Percentiles rank a stretch among this genome's conserved stretches.
phyloP scores from a whole-genome alignment of 768 basidiomycete species.

The Tricholoma furcatifolium region DNA sequence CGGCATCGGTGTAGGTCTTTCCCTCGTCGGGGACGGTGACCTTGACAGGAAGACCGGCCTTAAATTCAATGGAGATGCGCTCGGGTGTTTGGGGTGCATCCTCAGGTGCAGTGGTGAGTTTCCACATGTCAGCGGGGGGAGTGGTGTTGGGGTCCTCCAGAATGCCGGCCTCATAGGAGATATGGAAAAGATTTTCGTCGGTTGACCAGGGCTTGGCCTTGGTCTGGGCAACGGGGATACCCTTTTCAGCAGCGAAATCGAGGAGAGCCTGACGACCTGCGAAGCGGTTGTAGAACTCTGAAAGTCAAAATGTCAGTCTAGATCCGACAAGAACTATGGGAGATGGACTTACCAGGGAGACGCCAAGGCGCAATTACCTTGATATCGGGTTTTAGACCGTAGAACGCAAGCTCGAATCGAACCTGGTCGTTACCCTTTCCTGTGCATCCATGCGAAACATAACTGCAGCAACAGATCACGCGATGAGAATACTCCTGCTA shows the following conservation, averaged over 20 bases:
- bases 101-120: conserved; percentile 84
- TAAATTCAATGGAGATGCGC: conserved; percentile 82
- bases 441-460: conserved; percentile 97
- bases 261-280: conserved; percentile 93
- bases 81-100: conserved; percentile 79
- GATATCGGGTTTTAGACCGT: conserved; percentile 97
- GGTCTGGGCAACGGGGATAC: conserved; percentile 94
- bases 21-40: conserved; percentile 56
- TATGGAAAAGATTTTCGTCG: conserved; percentile 99
- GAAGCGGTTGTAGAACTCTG: conserved; percentile 97
- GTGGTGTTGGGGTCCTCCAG: conserved; percentile 95
- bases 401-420: conserved; percentile 98
- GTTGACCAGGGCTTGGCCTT: conserved; percentile 98
- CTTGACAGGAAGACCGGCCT: conserved; percentile 82
- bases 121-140: conserved; percentile 98
- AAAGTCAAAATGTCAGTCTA: not conserved
- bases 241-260: conserved; percentile 80
- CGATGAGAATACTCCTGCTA: not conserved
- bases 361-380: conserved; percentile 99
- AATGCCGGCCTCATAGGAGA: conserved; percentile 99
- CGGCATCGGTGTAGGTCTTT: conserved; percentile 82
- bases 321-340: not conserved
- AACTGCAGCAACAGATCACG: conserved; percentile 44
- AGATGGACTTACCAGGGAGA: conserved; percentile 65
- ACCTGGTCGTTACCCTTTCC: conserved; percentile 99